Percentiles rank a stretch among this genome's conserved stretches.
Conservation (phyloP, 2,329 filamentous ascomycete genomes). For the Xylariaceae sp. region DNA sequence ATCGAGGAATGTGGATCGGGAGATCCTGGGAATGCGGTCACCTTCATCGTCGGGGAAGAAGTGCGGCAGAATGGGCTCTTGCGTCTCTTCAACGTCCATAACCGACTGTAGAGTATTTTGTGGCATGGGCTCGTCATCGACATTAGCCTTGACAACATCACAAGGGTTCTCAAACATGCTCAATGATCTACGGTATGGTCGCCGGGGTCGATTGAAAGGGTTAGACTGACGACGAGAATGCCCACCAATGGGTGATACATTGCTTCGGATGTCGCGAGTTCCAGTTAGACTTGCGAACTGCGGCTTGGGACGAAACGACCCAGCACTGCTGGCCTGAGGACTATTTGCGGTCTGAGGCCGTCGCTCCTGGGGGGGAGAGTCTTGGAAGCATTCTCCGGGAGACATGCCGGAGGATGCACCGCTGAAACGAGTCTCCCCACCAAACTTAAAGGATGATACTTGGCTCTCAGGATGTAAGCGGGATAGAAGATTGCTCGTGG, state of each 20-base stretch:
- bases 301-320: constrained; percentile 56
- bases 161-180: constrained; percentile 97
- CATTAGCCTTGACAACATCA: constrained; percentile 81
- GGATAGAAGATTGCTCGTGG: constrained; percentile 60
- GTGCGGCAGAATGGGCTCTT: constrained; percentile 74
- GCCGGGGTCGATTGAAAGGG: constrained; percentile 70
- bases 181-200: constrained; percentile 84
- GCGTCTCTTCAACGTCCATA: constrained; percentile 76
- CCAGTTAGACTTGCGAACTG: constrained; percentile 59
- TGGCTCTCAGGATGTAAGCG: constrained; percentile 61
- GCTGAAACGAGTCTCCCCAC: constrained; percentile 39
- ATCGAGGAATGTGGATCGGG: constrained; percentile 75
- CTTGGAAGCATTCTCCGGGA: constrained; percentile 74
- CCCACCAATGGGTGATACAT: constrained; percentile 69
- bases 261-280: constrained; percentile 50
- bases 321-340: constrained; percentile 48
- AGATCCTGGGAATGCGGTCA: constrained; percentile 85
- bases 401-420: constrained; percentile 60
- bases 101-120: constrained; percentile 65
- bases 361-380: constrained; percentile 71
- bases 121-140: constrained; percentile 52
- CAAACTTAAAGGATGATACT: constrained; percentile 73
- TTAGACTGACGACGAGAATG: constrained; percentile 71
- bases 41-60: constrained; percentile 75
- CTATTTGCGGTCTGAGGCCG: constrained; percentile 59